Conservation (phyloP, 768 basidiomycete genomes). For the Stropharia rugosoannulata region DNA sequence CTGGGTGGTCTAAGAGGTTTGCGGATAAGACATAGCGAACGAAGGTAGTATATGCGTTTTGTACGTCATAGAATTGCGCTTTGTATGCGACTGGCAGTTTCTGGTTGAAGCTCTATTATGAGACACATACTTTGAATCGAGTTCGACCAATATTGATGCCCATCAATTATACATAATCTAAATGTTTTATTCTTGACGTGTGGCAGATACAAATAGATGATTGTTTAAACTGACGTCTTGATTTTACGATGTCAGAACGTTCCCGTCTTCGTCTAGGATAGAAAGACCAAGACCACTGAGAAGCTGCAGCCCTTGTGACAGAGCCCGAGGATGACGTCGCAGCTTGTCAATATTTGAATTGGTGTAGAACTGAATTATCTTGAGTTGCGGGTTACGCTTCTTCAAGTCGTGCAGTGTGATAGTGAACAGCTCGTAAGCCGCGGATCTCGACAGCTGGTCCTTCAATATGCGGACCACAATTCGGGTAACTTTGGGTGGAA, state of each 20-base stretch:
- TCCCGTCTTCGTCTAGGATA: background rate
- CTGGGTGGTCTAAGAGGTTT: slow-evolving; percentile 37
- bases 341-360: background rate
- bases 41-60: too few species aligned
- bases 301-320: background rate
- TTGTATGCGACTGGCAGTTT: too few species aligned
- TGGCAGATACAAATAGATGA: too few species aligned
- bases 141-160: too few species aligned
- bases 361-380: slow-evolving; percentile 2
- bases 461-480: slow-evolving; percentile 1
- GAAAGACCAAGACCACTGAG: background rate
- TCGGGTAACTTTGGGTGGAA: background rate
- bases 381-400: background rate
- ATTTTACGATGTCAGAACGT: background rate
- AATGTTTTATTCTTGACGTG: too few species aligned
- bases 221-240: too few species aligned
- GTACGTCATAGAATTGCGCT: too few species aligned
- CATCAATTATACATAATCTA: too few species aligned
- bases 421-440: background rate
- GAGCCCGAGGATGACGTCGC: background rate
- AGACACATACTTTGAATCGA: too few species aligned
- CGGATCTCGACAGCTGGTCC: background rate
- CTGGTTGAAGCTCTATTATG: too few species aligned
- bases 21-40: background rate
- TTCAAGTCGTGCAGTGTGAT: background rate